These are phyloP conservation scores for Pachysandra terminalis DNA, from an alignment of 164 flowering plant species.

Conservation along the genomic window DNA sequence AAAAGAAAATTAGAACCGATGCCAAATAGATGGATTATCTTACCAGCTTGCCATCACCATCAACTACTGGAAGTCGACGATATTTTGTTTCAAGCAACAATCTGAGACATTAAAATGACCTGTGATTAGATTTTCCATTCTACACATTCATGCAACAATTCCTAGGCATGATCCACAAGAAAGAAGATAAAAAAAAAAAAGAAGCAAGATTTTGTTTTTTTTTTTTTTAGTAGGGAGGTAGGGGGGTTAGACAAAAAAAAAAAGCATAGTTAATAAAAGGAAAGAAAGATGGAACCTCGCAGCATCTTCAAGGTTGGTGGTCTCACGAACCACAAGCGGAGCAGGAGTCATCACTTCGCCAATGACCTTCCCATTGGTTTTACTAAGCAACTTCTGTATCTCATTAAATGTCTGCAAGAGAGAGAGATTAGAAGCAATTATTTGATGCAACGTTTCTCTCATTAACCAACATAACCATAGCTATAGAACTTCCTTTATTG, in stretches of 20 bases:
- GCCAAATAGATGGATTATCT: slow-evolving; percentile 12
- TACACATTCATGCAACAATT: not conserved
- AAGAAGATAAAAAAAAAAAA: no score
- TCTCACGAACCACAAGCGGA: slow-evolving; percentile 78
- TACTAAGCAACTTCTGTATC: slow-evolving; percentile 78
- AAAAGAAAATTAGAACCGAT: not conserved
- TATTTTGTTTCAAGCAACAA: slow-evolving; percentile 87
- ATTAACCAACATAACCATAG: no score
- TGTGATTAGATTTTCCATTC: not conserved
- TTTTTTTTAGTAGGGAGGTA: no score
- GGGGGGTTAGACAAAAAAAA: no score
- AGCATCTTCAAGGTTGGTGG: slow-evolving; percentile 88
- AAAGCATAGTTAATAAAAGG: not conserved
- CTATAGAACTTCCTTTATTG: no score
- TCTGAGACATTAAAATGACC: slow-evolving; percentile 35
- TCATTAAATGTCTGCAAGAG: slow-evolving; percentile 93
- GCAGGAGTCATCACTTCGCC: slow-evolving; percentile 93
- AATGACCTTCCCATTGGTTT: slow-evolving; percentile 78
- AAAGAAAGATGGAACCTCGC: slow-evolving; percentile 50
- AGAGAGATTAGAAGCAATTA: no score
- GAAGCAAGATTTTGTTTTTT: no score
- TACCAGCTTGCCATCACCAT: slow-evolving; percentile 83
- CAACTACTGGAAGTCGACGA: slow-evolving; percentile 91
- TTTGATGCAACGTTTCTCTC: not conserved
- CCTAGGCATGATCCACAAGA: not conserved